A percentile compares a stretch with the other conserved stretches of the same genome.
phyloP scores from a whole-genome alignment of 1,284 basidiomycete genomes.

The Pseudozyma pruni region DNA sequence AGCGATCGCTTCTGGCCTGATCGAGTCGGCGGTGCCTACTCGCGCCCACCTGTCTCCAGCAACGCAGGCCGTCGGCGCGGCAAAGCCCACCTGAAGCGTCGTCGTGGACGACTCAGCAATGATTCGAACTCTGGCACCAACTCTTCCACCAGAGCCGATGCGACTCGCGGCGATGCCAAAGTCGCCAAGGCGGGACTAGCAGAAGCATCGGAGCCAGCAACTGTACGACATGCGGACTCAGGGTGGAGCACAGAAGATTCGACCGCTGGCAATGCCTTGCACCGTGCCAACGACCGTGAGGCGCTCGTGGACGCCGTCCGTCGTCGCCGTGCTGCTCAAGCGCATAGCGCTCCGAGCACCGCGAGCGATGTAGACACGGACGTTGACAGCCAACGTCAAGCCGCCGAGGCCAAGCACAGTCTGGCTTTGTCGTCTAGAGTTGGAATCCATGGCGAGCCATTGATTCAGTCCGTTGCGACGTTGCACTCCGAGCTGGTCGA shows the following conservation, averaged over 20 bases:
- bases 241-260: constrained; percentile 44
- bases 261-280: constrained; percentile 3
- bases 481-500: constrained; percentile 73
- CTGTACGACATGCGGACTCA: constrained; percentile 20
- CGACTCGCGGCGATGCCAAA: constrained; percentile 20
- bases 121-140: constrained; percentile 18
- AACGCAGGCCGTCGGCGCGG: constrained; percentile 16
- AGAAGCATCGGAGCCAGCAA: constrained; percentile 4
- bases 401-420: constrained; percentile 30
- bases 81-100: constrained; percentile 29
- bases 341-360: background rate
- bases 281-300: constrained; percentile 6
- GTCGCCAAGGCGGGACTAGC: constrained; percentile 15
- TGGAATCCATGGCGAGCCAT: constrained; percentile 33
- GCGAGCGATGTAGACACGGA: constrained; percentile 22
- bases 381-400: constrained; percentile 4
- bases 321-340: constrained; percentile 15
- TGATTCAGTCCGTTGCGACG: constrained; percentile 47
- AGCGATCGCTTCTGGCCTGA: constrained; percentile 43
- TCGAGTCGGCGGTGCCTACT: constrained; percentile 52
- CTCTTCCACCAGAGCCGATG: constrained; percentile 6
- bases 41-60: constrained; percentile 23
- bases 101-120: constrained; percentile 30
- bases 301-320: constrained; percentile 16
- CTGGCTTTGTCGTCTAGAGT: constrained; percentile 30